Evolutionary conservation across 2,329 filamentous ascomycete genomes (phyloP), one percentile per base, ranked within the genome.

Genomic region (Paecilomyces formosus): DNA sequence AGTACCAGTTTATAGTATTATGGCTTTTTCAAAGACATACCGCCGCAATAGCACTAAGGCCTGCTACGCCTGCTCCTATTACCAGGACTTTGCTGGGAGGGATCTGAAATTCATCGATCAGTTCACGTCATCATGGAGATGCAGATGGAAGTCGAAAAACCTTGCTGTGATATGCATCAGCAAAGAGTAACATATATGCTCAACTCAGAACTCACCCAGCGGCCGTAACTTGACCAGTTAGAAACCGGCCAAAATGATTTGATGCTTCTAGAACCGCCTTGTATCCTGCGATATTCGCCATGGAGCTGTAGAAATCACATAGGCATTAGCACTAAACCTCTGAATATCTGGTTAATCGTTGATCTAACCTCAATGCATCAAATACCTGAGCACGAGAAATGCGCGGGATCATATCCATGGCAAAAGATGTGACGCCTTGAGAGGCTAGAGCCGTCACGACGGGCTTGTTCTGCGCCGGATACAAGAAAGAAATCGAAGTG

Each of bases 221-320:
- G 55, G 92, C 92, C 3, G 92, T 96, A 15, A 92, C 89, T 72
- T 96, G 92, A 28, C 91, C 92, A 12, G 91, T 95, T 64, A 96
- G 76, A 69, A 95, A 96, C 53, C 91, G 85, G 56, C 91, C 91
- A 73, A 95, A 96, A 62, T 88, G 86, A 73, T 96, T 96, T 13
- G 90, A 92, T 1, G 91, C 92, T 73, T 96, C 91, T 51, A 96
- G 78, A 1, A 96, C 90, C 49, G 91, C 92, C 74, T 95, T 96
- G 77, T 96, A 96, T 0, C 92, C 92, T 22, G 91, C 90, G 76
- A 96, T 96, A 66, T 96, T 96, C 60, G 92, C 91, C 92, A 96
- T 96, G 9, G 89, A 94, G 72, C 90, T 92, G 55, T 39, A 55
- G 22, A 28, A 9, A 21, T 13, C 11, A 49, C 35, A 22, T 18